Evolutionary conservation across 2,329 filamentous ascomycete species (phyloP).

Genomic region (Amauroascus verrucosus): DNA sequence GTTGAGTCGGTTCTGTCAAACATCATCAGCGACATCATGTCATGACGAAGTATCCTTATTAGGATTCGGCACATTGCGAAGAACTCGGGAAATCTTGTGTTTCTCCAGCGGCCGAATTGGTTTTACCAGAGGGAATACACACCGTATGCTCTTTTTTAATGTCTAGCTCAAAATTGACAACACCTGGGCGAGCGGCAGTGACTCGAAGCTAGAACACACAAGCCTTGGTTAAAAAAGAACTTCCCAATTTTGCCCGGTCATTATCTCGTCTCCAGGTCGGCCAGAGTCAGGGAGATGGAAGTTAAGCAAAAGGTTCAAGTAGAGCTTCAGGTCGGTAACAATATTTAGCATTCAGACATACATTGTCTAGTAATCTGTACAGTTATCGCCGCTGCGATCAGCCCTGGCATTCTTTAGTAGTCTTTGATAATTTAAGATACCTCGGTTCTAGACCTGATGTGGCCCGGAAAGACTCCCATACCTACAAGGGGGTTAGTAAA

Average conservation of each 20-base stretch:
- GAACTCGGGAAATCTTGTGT: not conserved
- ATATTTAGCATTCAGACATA: conserved; percentile 21
- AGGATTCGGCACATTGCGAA: too few species aligned
- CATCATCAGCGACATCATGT: not conserved
- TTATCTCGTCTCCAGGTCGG: not conserved
- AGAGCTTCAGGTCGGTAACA: too few species aligned
- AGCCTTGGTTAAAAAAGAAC: conserved; percentile 5
- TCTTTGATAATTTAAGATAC: conserved; percentile 38
- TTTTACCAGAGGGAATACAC: conserved; percentile 16
- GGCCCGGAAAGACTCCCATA: conserved; percentile 73
- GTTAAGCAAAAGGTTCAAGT: not conserved
- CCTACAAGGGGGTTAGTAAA: conserved; percentile 41
- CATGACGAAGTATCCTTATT: not conserved
- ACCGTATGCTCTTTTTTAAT: conserved; percentile 57
- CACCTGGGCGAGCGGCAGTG: conserved; percentile 50
- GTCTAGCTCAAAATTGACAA: conserved; percentile 55
- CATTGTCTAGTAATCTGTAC: conserved; percentile 31
- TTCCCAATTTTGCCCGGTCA: not conserved
- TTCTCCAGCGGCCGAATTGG: not conserved
- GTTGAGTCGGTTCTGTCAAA: conserved; percentile 49
- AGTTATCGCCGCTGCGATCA: not conserved
- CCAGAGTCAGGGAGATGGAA: not conserved
- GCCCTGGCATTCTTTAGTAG: not conserved
- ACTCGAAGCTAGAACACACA: conserved; percentile 44
- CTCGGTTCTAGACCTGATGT: conserved; percentile 83